Conservation (phyloP, 306 rosid genomes). For the Acacia confusa region DNA sequence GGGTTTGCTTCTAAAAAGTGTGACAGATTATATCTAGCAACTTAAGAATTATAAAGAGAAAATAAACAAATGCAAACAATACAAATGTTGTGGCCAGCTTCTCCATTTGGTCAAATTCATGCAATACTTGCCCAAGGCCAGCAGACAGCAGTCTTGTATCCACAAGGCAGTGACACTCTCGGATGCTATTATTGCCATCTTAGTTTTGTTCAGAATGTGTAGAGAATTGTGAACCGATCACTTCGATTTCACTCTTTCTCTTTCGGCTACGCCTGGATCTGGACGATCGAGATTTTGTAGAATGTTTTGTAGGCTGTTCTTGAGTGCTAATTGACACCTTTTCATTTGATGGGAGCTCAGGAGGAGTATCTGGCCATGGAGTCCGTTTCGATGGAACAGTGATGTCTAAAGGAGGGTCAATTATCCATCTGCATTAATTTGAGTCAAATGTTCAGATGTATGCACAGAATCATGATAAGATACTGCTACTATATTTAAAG, state of each 20-base stretch:
- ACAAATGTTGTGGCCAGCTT: slow-evolving; percentile 14
- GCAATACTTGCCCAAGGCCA: slow-evolving; percentile 41
- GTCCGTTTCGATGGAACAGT: slow-evolving; percentile 85
- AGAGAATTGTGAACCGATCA: slow-evolving; percentile 56
- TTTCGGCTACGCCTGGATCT: slow-evolving; percentile 70
- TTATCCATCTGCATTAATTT: slow-evolving; percentile 69
- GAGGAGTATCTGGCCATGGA: slow-evolving; percentile 97
- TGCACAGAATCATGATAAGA: background rate
- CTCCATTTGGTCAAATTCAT: slow-evolving; percentile 35
- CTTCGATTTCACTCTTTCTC: slow-evolving; percentile 78
- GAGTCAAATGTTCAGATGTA: slow-evolving; percentile 23
- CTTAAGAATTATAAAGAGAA: background rate
- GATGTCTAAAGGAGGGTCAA: slow-evolving; percentile 91
- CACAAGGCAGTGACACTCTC: slow-evolving; percentile 39
- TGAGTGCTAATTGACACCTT: slow-evolving; percentile 40
- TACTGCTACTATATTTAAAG: background rate
- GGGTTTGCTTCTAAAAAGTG: background rate
- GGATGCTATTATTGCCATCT: slow-evolving; percentile 32
- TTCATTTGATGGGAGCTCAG: slow-evolving; percentile 77
- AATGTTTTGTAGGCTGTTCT: slow-evolving; percentile 51
- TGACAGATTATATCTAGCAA: background rate
- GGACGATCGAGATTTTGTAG: slow-evolving; percentile 64
- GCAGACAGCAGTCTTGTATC: slow-evolving; percentile 34
- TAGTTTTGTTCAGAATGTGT: slow-evolving; percentile 61
- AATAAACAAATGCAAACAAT: background rate